Evolutionary conservation across 2,329 filamentous ascomycete species (phyloP).

Genomic region (Pyrenochaeta sp.): DNA sequence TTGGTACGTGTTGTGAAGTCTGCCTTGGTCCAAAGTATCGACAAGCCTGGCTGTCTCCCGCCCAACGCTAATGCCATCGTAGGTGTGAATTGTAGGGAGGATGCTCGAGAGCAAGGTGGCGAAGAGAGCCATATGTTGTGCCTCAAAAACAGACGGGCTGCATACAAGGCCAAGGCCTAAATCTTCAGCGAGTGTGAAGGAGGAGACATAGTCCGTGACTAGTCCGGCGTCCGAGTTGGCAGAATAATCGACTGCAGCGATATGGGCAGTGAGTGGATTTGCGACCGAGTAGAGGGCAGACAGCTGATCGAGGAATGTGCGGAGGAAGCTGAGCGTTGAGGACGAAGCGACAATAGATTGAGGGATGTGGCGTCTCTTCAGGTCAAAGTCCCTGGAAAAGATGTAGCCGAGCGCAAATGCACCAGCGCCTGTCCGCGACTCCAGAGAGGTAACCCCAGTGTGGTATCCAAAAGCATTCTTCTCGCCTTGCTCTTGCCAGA

Average conservation of each 20-base stretch:
- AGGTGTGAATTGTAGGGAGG: conserved; percentile 85
- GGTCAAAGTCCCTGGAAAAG: conserved; percentile 95
- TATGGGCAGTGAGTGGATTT: conserved; percentile 90
- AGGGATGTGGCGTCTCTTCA: conserved; percentile 88
- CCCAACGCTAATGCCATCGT: conserved; percentile 84
- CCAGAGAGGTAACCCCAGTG: conserved; percentile 79
- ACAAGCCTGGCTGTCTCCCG: conserved; percentile 84
- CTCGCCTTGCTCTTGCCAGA: conserved; percentile 76
- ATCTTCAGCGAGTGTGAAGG: conserved; percentile 84
- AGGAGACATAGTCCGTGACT: conserved; percentile 85
- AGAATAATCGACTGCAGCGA: conserved; percentile 88
- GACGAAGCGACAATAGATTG: conserved; percentile 91
- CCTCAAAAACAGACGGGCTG: conserved; percentile 86
- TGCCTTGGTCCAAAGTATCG: conserved; percentile 78
- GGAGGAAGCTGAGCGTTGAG: conserved; percentile 80
- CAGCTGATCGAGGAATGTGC: conserved; percentile 87
- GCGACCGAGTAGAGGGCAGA: conserved; percentile 90
- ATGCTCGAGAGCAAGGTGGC: conserved; percentile 81
- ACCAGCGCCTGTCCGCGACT: conserved; percentile 89
- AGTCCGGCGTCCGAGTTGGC: conserved; percentile 72
- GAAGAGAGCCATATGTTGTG: conserved; percentile 94
- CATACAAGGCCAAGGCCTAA: conserved; percentile 86
- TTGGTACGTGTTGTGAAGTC: conserved; percentile 74
- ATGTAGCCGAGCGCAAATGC: conserved; percentile 94
- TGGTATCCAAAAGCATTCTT: conserved; percentile 83